Evolutionary conservation across 768 basidiomycete genomes (phyloP).

Genomic region (Chlorophyllum brunneum): DNA sequence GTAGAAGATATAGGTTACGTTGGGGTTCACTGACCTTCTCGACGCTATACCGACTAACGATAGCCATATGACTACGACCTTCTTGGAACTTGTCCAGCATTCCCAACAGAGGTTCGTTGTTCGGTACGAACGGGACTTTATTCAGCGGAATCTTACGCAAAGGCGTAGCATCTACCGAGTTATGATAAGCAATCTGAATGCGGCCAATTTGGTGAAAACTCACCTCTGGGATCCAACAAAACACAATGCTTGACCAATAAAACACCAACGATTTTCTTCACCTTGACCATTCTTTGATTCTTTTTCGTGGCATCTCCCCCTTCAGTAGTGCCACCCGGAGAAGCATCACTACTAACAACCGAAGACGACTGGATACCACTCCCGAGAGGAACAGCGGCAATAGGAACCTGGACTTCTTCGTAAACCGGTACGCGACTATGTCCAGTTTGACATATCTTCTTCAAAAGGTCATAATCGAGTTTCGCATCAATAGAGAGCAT

Average conservation of each 20-base stretch:
- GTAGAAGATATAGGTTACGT: not conserved
- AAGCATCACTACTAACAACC: not conserved
- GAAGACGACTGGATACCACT: not conserved
- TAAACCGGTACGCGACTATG: conserved; percentile 84
- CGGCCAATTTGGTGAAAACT: not conserved
- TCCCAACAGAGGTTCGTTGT: conserved; percentile 79
- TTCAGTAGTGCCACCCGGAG: not conserved
- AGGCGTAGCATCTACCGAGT: conserved; percentile 65
- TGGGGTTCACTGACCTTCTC: conserved; percentile 39
- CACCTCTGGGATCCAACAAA: conserved; percentile 80
- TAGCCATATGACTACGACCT: conserved; percentile 88
- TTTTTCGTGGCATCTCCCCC: not conserved
- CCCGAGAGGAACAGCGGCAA: conserved; percentile 25
- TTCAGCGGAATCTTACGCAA: conserved; percentile 82
- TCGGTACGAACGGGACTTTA: conserved; percentile 82
- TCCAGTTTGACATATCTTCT: conserved; percentile 71
- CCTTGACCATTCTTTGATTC: conserved; percentile 39
- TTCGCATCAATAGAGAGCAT: conserved; percentile 85
- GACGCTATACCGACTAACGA: conserved; percentile 73
- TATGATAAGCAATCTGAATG: not conserved
- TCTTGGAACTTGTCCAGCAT: conserved; percentile 90
- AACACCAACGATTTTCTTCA: conserved; percentile 84
- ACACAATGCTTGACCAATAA: conserved; percentile 89
- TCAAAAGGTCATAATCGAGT: conserved; percentile 77
- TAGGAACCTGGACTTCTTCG: conserved; percentile 67